Evolutionary conservation across 352 stramenopile species (phyloP), one percentile per base, ranked within the genome.

Genomic region (Phytophthora melonis): DNA sequence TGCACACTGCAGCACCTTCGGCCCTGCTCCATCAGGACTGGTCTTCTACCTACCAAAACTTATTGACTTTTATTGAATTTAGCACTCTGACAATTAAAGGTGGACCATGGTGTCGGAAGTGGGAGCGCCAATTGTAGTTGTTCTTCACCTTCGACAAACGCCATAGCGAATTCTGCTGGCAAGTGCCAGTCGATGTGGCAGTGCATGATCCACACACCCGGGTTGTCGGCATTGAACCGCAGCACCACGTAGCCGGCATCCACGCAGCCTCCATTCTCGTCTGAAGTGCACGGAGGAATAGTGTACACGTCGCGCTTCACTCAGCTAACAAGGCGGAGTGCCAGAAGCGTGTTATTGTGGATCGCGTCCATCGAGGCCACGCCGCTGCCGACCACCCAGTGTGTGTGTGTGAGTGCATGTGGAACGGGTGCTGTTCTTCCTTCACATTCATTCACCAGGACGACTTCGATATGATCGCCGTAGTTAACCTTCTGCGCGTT

Each of bases 171-270:
- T 11, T 74, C 74, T 8, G 52, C 64, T 25, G 39, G 67, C 49
- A 79, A 41, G 49, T 83, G 73, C 63, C 68, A 80, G 3, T 78
- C 72, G 23, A 83, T 77, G 52, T 85, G 78, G 55, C 78, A 82
- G 58, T 85, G 75, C 25, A 85, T 18, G 57, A 80, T 58, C 72
- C 75, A 85, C 1, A 75, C 78, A 2, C 78, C 72, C 3, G 63
- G 57, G 43, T 75, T 83, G 66, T 83, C 63, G 4, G 75, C 68
- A 14, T 49, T 64, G 21, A 85, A 75, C 2, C 73, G 78, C 27
- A 85, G 62, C 5, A 82, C 67, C 3, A 79, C 13, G 21, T 74
- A 80, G 9, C 72, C 72, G 5, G 65, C 19, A 25, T 77, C 39
- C 0, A 34, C 49, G 45, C 75, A 82, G 1, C 8, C 58, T 0